phyloP scores from a whole-genome alignment of 371 early-diverging fungal genomes.

The Mucor piriformis region DNA sequence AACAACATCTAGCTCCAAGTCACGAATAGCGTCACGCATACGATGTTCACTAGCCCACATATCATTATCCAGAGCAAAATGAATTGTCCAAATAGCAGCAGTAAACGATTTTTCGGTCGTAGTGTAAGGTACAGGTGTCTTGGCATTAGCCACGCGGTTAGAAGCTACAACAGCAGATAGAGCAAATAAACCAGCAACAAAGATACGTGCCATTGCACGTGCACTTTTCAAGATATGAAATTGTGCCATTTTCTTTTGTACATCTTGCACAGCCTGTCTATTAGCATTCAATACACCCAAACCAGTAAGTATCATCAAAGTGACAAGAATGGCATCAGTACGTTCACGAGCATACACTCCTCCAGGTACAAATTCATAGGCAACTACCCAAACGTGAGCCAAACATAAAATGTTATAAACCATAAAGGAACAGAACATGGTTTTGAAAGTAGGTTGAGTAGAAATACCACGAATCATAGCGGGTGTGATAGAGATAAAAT shows the following conservation, averaged over 20 bases:
- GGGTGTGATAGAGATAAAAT: slow-evolving; percentile 65
- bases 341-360: slow-evolving; percentile 76
- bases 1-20: slow-evolving; percentile 80
- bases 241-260: slow-evolving; percentile 32
- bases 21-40: slow-evolving; percentile 77
- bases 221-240: slow-evolving; percentile 43
- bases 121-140: slow-evolving; percentile 61
- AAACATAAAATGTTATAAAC: slow-evolving; percentile 71
- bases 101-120: slow-evolving; percentile 72
- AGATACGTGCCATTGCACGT: slow-evolving; percentile 38
- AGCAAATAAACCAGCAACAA: slow-evolving; percentile 29
- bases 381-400: slow-evolving; percentile 81
- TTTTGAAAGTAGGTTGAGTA: slow-evolving; percentile 68
- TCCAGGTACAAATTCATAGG: slow-evolving; percentile 84
- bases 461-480: slow-evolving; percentile 59
- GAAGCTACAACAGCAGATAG: slow-evolving; percentile 42
- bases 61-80: slow-evolving; percentile 84
- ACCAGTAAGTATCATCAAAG: slow-evolving; percentile 55
- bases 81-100: slow-evolving; percentile 88
- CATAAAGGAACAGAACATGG: slow-evolving; percentile 63
- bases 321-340: slow-evolving; percentile 68
- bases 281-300: slow-evolving; percentile 54
- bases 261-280: slow-evolving; percentile 27
- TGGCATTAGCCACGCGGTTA: slow-evolving; percentile 33
- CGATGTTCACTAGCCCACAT: slow-evolving; percentile 80